A percentile compares a stretch with the other conserved stretches of the same genome.
phyloP scores from a whole-genome alignment of 2,329 filamentous ascomycete species.

The Ceratocystis lukuohia region DNA sequence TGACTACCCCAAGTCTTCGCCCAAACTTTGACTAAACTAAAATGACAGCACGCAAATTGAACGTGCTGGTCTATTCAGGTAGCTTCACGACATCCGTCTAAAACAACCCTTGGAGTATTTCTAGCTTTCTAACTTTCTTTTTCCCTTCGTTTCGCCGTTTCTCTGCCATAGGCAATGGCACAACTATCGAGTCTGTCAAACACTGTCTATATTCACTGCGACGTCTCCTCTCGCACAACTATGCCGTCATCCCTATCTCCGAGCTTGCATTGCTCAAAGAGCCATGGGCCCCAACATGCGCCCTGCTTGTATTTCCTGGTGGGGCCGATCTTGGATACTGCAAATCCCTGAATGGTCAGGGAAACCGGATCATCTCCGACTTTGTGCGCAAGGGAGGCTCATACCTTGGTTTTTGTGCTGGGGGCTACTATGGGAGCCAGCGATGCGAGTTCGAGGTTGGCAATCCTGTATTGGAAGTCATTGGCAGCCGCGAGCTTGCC shows the following conservation, averaged over 20 bases:
- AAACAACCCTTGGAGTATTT: not conserved
- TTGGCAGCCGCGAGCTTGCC: constrained; percentile 68
- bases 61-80: constrained; percentile 90
- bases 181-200: constrained; percentile 74
- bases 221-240: constrained; percentile 73
- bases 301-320: constrained; percentile 80
- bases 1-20: not conserved
- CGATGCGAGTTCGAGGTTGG: constrained; percentile 88
- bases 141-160: not conserved
- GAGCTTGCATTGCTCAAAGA: constrained; percentile 73
- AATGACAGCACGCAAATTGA: constrained; percentile 62
- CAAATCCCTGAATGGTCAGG: constrained; percentile 70
- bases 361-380: constrained; percentile 70
- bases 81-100: constrained; percentile 23
- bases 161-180: constrained; percentile 54
- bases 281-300: constrained; percentile 78
- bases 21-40: constrained; percentile 10
- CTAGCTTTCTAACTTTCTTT: not conserved
- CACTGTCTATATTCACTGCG: constrained; percentile 81
- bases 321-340: constrained; percentile 92
- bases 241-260: constrained; percentile 78
- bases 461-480: constrained; percentile 58
- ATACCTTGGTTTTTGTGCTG: constrained; percentile 87
- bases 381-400: constrained; percentile 75
- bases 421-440: constrained; percentile 75